phyloP scores from a whole-genome alignment of 306 rosid genomes.

The Trifolium dubium region DNA sequence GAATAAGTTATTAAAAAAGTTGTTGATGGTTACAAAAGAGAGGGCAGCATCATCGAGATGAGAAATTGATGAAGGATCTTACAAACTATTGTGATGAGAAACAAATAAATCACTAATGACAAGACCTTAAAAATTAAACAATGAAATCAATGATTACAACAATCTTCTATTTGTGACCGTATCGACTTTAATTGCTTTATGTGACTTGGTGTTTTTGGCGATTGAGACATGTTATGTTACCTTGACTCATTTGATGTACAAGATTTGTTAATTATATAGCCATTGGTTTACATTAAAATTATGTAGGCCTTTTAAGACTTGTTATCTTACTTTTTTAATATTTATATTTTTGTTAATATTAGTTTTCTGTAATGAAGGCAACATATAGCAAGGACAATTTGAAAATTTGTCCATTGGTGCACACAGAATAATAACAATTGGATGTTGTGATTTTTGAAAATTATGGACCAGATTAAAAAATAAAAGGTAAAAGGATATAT shows the following conservation, averaged over 20 bases:
- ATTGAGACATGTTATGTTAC: background rate
- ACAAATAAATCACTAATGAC: background rate
- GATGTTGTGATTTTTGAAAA: background rate
- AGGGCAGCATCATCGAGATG: conserved; percentile 7
- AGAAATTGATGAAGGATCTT: conserved; percentile 22
- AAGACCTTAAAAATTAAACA: background rate
- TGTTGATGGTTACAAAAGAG: conserved; percentile 23
- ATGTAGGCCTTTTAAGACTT: background rate
- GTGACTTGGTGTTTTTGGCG: background rate
- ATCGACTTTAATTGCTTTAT: background rate
- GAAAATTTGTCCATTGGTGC: background rate
- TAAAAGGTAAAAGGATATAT: background rate
- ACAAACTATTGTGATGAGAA: conserved; percentile 9
- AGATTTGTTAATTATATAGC: background rate
- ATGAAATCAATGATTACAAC: background rate
- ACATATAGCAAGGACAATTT: background rate
- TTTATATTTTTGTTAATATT: background rate
- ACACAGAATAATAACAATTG: background rate
- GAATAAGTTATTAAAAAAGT: conserved; percentile 30
- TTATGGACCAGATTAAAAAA: background rate
- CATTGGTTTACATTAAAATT: background rate
- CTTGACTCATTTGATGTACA: background rate
- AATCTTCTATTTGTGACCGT: background rate
- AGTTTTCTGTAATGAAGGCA: background rate
- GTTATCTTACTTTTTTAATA: background rate